Evolutionary conservation across 1,284 basidiomycete species (phyloP).

Genomic region (Papiliotrema laurentii): DNA sequence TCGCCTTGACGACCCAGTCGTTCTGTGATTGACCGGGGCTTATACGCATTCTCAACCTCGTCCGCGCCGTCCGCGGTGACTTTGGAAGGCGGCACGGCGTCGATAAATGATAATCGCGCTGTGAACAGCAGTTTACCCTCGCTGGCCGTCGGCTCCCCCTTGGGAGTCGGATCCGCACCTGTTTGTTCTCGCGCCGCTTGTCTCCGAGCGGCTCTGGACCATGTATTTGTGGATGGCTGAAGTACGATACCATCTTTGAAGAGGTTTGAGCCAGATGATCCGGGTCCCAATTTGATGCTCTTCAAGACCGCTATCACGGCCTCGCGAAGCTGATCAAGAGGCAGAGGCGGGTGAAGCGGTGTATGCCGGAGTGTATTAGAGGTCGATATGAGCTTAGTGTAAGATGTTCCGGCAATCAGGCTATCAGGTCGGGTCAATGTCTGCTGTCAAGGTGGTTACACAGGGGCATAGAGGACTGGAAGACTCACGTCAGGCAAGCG

Average conservation of each 20-base stretch:
- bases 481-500: constrained; percentile 69
- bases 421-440: constrained; percentile 14
- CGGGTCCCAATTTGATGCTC: constrained; percentile 6
- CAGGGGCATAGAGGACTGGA: background rate
- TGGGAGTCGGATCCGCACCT: constrained; percentile 5
- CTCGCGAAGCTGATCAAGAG: constrained; percentile 44
- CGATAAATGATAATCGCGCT: background rate
- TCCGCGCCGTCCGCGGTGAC: too few species aligned
- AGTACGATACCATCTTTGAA: constrained; percentile 39
- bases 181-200: constrained; percentile 48
- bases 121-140: background rate
- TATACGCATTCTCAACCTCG: background rate
- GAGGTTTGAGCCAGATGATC: background rate
- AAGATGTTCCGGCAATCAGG: constrained; percentile 53
- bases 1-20: background rate
- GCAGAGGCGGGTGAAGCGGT: constrained; percentile 33
- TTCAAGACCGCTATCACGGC: constrained; percentile 16
- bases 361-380: constrained; percentile 28
- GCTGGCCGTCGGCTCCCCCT: background rate
- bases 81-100: background rate
- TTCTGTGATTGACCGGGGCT: background rate
- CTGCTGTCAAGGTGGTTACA: constrained; percentile 9
- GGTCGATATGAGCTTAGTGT: constrained; percentile 53
- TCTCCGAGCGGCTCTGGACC: constrained; percentile 63
- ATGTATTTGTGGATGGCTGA: constrained; percentile 58